Evolutionary conservation across 805 yeast genomes (phyloP).

Genomic region (Kazachstania taianensis): DNA sequence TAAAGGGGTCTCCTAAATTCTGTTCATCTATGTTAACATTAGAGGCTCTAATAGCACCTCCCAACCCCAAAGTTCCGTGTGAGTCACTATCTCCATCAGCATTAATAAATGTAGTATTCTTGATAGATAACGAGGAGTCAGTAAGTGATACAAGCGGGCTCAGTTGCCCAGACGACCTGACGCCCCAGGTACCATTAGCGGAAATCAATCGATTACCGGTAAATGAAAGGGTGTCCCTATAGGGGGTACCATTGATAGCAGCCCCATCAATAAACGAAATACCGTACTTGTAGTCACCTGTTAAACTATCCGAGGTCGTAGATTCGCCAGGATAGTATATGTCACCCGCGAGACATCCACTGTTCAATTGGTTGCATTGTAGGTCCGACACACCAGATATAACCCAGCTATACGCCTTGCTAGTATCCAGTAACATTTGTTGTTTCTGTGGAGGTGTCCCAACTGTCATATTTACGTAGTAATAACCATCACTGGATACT

Average conservation of each 20-base stretch:
- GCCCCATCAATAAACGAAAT: slow-evolving; percentile 20
- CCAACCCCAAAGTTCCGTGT: slow-evolving; percentile 39
- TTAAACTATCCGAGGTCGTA: slow-evolving; percentile 8
- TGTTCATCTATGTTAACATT: slow-evolving; percentile 12
- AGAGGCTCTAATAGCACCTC: slow-evolving; percentile 20
- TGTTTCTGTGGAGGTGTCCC: slow-evolving; percentile 28
- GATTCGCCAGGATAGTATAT: slow-evolving; percentile 15
- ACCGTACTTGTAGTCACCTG: slow-evolving; percentile 6
- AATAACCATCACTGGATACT: slow-evolving; percentile 15
- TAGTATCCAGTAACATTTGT: slow-evolving; percentile 28
- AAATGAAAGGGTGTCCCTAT: slow-evolving; percentile 17
- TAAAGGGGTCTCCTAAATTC: slow-evolving; percentile 16
- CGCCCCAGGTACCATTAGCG: too few relatives aligned
- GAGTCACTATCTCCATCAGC: slow-evolving; percentile 30
- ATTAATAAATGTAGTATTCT: slow-evolving; percentile 28
- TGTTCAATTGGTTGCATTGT: slow-evolving; percentile 5
- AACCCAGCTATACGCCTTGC: slow-evolving; percentile 33
- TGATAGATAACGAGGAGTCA: slow-evolving; percentile 1
- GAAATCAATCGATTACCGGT: slow-evolving; percentile 1
- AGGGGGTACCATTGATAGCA: slow-evolving; percentile 17
- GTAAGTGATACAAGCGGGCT: not conserved
- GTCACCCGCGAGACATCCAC: slow-evolving; percentile 9
- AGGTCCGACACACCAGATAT: slow-evolving; percentile 11
- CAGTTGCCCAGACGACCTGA: not conserved
- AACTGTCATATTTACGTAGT: slow-evolving; percentile 26